A percentile compares a stretch with the other conserved stretches of the same genome.
Evolutionary conservation across 768 basidiomycete species (phyloP).

Genomic region (Lactarius quietus): DNA sequence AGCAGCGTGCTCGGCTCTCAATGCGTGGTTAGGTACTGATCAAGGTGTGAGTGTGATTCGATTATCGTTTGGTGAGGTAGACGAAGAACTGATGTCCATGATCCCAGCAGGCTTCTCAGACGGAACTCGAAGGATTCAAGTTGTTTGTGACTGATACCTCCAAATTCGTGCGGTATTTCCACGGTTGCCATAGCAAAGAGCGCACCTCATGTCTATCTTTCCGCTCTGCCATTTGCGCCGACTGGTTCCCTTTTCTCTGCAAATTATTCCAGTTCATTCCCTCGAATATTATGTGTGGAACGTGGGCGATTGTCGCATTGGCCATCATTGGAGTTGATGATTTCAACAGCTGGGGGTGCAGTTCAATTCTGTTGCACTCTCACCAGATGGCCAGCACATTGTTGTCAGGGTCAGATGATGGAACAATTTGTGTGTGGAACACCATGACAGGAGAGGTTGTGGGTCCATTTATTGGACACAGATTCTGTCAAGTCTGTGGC

Average conservation of each 20-base stretch:
- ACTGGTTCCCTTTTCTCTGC: background rate
- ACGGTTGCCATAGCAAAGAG: background rate
- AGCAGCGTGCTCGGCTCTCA: background rate
- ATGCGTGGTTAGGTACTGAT: background rate
- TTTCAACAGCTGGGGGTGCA: background rate
- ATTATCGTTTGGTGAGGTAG: background rate
- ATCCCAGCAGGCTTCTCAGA: background rate
- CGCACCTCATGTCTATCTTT: background rate
- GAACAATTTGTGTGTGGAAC: too few relatives aligned
- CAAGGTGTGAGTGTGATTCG: background rate
- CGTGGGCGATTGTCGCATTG: background rate
- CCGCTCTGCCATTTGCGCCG: background rate
- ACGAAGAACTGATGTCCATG: background rate
- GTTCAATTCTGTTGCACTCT: conserved; percentile 11
- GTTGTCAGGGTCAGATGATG: too few relatives aligned
- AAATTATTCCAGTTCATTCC: background rate
- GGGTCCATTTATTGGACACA: too few relatives aligned
- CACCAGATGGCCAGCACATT: background rate
- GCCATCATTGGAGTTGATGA: background rate
- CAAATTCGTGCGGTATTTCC: background rate
- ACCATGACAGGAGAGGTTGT: too few relatives aligned
- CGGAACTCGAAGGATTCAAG: background rate
- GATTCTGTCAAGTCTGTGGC: background rate
- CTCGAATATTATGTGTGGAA: background rate
- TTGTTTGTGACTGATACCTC: background rate